Base-by-base conservation (phyloP, 352 stramenopile species). In the Phytophthora brassicae region DNA sequence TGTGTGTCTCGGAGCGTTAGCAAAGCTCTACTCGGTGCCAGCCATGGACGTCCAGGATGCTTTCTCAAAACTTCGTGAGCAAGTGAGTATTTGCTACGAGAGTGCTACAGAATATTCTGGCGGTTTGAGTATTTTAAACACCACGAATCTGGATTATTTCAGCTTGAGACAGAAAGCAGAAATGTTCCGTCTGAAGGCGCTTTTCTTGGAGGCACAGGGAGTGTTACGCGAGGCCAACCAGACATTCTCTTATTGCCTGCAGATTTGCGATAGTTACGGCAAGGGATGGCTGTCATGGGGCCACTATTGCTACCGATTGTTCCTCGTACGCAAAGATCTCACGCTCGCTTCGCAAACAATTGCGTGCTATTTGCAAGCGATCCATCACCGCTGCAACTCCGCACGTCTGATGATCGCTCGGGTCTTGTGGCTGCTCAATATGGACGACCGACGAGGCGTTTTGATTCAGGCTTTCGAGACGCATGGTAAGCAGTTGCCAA, bases 221-320 rank as follows among this genome's bases (percentile, higher is more conserved):
- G 77, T 81, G 24, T 64, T 81, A 22, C 57, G 60, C 13, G 82
- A 95, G n/a, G 92, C 92, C 0, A 96, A 98, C 62, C 74, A 94
- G 55, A 94, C 89, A 6, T 98, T 97, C 56, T 96, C 89, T 33
- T 81, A 97, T 52, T 91, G 89, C 31, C 70, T 98, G 28, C 88
- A 97, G 66, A 90, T 98, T 64, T 97, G 86, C 31, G 86, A 95
- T 64, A 95, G 81, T 57, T 97, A 96, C 47, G 92, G 86, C 46
- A 97, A 98, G 58, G 91, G 89, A n/a, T 98, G 92, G 92, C 78
- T 97, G n/a, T 96, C 86, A 17, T 98, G 92, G 92, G 92, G 90
- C n/a, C 81, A 94, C 52, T 97, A 96, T 60, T 96, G 89, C 60
- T 94, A 96, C 48, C 69, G 78, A 1, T 62, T 96, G n/a, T 95